Conservation (phyloP, 345 rosid species). For the Hibiscus tridactylites region DNA sequence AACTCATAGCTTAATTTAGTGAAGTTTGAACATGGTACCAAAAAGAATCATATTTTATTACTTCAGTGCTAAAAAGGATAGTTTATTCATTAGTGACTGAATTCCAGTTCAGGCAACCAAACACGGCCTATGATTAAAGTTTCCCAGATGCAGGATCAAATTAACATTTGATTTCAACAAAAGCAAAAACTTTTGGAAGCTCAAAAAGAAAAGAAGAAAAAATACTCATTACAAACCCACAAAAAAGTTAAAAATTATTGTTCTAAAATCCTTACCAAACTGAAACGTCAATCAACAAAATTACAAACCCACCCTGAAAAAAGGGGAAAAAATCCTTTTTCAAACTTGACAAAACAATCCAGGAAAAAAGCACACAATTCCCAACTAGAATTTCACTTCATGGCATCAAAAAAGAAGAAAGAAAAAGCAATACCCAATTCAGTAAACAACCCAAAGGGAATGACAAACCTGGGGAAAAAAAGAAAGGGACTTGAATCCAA, state of each 20-base stretch:
- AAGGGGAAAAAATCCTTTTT: not conserved
- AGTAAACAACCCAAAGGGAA: not conserved
- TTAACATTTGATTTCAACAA: conserved; percentile 4
- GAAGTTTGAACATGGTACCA: not conserved
- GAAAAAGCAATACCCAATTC: conserved; percentile 15
- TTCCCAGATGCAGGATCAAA: conserved; percentile 19
- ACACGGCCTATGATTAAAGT: conserved; percentile 10
- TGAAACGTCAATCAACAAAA: conserved; percentile 11
- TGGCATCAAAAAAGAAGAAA: conserved; percentile 5
- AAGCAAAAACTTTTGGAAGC: not conserved
- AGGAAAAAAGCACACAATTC: not conserved
- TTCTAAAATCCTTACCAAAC: conserved; percentile 1
- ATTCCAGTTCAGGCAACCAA: conserved; percentile 8
- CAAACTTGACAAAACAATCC: not conserved
- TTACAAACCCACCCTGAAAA: conserved; percentile 3
- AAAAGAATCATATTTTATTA: not conserved
- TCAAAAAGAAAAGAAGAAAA: not conserved
- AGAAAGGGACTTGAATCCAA: not conserved
- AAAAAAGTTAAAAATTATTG: not conserved
- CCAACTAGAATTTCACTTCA: conserved; percentile 8
- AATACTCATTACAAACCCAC: not conserved
- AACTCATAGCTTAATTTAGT: not conserved
- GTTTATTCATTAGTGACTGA: not conserved
- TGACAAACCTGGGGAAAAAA: conserved; percentile 20
- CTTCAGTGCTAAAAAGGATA: not conserved